Base-by-base conservation (phyloP, 768 basidiomycete species). In the Strobilomyces confusus region DNA sequence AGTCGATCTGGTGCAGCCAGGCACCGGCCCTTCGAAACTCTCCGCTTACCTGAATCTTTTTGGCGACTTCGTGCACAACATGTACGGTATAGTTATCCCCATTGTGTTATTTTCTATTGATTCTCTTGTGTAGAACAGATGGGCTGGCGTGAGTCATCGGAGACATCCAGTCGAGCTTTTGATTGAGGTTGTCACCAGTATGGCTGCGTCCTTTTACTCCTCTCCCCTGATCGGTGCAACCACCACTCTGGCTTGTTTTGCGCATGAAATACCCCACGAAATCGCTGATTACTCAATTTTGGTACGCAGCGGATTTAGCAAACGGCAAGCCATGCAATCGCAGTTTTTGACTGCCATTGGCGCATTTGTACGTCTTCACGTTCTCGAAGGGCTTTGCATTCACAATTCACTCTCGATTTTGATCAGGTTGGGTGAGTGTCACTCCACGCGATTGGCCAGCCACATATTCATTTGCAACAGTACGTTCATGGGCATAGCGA, bases 201-300 rank as follows among this genome's bases (percentile, higher is more conserved):
- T 95, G 89, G 88, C 92, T 15, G 92, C 93, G 48, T 92, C 91
- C n/a, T 95, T 95, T 76, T 95, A 95, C 68, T 92, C 91, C n/a
- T 91, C 89, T 32, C 93, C 93, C 4, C 75, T 93, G 53, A 91
- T 95, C 57, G 93, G 93, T 40, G 92, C 93, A 33, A 94, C 92
- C 40, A 95, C 92, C 3, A 93, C 92, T n/a, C 78, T 95, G 43
- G 93, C 93, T 23, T 95, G 92, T 66, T 95, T 95, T 64, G 91
- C 90, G 2, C 92, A 95, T 68, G 92, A 95, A 71, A 95, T 95
- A 49, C 93, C 93, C 17, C 92, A 95, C 64, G 92, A 95, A 77
- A 95, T 95, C 57, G 93, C 92, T n/a, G 93, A 95, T 68, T 95
- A 94, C 65, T 92, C 90, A n/a, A 94, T 95, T 59, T 75, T 94